Percentiles rank a stretch among this genome's conserved stretches.
phyloP scores from a whole-genome alignment of 202 grass and related monocot species.

The Digitaria exilis region DNA sequence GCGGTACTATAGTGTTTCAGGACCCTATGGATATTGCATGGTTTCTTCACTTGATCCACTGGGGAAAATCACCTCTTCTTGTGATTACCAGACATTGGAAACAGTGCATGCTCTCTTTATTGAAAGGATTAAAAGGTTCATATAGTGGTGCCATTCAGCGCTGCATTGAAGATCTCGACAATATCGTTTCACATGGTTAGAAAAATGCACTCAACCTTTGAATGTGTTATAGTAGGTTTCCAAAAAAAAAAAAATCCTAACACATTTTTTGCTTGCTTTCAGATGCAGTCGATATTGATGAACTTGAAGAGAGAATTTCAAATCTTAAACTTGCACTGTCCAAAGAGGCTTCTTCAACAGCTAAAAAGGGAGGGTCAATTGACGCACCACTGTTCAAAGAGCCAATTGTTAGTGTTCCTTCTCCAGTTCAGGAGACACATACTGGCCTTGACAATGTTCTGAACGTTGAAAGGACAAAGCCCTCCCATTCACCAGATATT shows the following conservation, averaged over 20 bases:
- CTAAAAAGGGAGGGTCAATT: slow-evolving; percentile 16
- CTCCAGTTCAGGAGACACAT: slow-evolving; percentile 25
- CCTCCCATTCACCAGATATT: slow-evolving; percentile 29
- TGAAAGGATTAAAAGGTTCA: slow-evolving; percentile 68
- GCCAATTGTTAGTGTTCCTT: slow-evolving; percentile 25
- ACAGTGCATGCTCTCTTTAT: slow-evolving; percentile 67
- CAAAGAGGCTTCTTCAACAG: slow-evolving; percentile 48
- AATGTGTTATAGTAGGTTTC: neutral
- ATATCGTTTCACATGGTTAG: slow-evolving; percentile 68
- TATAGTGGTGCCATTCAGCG: slow-evolving; percentile 38
- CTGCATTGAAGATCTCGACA: slow-evolving; percentile 55
- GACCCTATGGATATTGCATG: slow-evolving; percentile 57
- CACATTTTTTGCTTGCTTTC: slow-evolving; percentile 44
- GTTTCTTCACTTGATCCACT: slow-evolving; percentile 69
- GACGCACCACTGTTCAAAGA: neutral
- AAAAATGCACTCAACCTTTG: slow-evolving; percentile 2
- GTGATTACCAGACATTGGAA: slow-evolving; percentile 90
- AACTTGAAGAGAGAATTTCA: slow-evolving; percentile 60
- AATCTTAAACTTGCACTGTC: slow-evolving; percentile 63
- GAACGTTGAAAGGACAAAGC: slow-evolving; percentile 29
- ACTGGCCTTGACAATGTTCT: slow-evolving; percentile 34
- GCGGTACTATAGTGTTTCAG: slow-evolving; percentile 28
- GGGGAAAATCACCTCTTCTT: slow-evolving; percentile 88
- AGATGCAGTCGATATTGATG: slow-evolving; percentile 65
- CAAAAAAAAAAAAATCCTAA: slow-evolving; percentile 33